These are phyloP conservation scores for Perkinsus marinus DNA, from an alignment of 169 alveolate species.

Conservation along the genomic window DNA sequence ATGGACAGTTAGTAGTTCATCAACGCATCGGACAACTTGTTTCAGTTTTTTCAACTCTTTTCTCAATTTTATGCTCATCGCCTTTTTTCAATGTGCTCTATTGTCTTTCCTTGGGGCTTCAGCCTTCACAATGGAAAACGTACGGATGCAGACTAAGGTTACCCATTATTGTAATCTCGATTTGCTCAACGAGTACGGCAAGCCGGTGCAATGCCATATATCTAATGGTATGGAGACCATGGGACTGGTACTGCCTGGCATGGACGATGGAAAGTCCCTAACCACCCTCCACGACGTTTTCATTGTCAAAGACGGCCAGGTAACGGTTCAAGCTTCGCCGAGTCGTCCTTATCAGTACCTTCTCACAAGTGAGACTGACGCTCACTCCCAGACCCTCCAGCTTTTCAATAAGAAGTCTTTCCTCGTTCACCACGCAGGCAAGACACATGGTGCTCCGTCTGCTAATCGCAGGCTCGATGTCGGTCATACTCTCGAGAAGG, in stretches of 20 bases:
- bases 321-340: background rate
- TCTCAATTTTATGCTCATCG: no score
- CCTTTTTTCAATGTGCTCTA: no score
- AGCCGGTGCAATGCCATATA: background rate
- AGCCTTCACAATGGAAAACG: background rate
- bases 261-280: background rate
- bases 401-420: background rate
- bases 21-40: no score
- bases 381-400: background rate
- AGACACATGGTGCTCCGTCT: background rate
- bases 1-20: no score
- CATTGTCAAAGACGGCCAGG: background rate
- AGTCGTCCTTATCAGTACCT: background rate
- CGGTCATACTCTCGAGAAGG: background rate
- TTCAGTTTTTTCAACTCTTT: no score
- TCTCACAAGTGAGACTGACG: background rate
- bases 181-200: background rate
- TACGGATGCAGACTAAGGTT: background rate
- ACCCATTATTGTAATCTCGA: background rate
- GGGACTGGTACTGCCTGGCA: background rate
- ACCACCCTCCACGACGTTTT: background rate
- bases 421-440: background rate
- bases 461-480: background rate
- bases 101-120: background rate
- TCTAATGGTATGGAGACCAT: background rate